Evolutionary conservation across 2,329 filamentous ascomycete genomes (phyloP), one percentile per base, ranked within the genome.

Genomic region (Xylaria sp.): DNA sequence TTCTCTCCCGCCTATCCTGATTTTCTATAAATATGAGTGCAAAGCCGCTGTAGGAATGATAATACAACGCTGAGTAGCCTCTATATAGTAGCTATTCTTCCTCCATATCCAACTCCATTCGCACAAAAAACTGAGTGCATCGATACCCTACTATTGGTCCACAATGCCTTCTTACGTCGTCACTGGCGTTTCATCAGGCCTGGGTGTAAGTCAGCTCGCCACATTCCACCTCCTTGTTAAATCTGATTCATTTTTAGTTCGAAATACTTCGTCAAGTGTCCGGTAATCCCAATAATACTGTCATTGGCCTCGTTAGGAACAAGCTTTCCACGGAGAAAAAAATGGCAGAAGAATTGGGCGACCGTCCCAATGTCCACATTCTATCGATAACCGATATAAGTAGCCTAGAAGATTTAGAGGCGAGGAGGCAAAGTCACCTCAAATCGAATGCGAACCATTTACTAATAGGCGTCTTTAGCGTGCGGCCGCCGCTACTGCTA

Each of bases 281-380:
- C n/a, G 7, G 35, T 10, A 15, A 54, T 11, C 37, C 51, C 3
- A 29, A 10, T 7, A 58, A 57, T 11, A 38, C 33, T 3, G 49
- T 63, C 31, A 21, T 60, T 54, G 54, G 62, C n/a, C 13, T 60
- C 6, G 49, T 15, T 4, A 54, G 58, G 1, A 25, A 61, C 19
- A 53, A 27, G 17, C 3, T 25, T 3, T 17, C 46, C 2, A 53
- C 58, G 1, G 17, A 40, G 15, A 52, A 61, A 19, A 55, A 51
- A 19, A 33, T 61, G 7, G 10, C 23, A 1, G 53, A 52, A 8
- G 58, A 61, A 15, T 33, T 57, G 0, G 11, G 15, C 13, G 38
- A 9, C 3, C 31, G 47, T 3, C 5, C 31, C 3, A 61, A 57
- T 29, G 29, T 57, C 10, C 17, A 52, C 17, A 53, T 61, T 11